phyloP scores from a whole-genome alignment of 352 stramenopile species.

The Globisporangium radiosum region DNA sequence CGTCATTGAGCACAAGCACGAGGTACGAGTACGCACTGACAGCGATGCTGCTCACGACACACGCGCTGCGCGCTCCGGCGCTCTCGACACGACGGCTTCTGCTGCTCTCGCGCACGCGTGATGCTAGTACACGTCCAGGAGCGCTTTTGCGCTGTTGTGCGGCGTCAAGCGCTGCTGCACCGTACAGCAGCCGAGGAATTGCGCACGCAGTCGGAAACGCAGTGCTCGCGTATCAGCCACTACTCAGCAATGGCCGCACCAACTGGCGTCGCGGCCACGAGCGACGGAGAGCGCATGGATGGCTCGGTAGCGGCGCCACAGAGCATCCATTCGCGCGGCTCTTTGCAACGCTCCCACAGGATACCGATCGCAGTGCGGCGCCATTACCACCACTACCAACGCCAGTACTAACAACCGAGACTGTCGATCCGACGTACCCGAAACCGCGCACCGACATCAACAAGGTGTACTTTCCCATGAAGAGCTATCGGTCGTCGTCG shows the following conservation, averaged over 20 bases:
- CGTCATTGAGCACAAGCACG: neutral
- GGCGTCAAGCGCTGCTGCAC: neutral
- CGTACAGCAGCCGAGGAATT: constrained; percentile 1
- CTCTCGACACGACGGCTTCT: constrained; percentile 7
- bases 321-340: constrained; percentile 3
- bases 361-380: neutral
- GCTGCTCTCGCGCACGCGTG: constrained; percentile 6
- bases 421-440: constrained; percentile 34
- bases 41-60: constrained; percentile 21
- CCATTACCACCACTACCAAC: neutral
- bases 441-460: constrained; percentile 77
- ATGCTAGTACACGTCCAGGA: neutral
- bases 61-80: constrained; percentile 11
- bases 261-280: neutral
- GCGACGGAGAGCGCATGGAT: constrained; percentile 3
- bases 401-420: constrained; percentile 1
- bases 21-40: neutral
- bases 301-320: neutral
- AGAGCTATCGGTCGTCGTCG: constrained; percentile 72
- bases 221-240: too few species aligned
- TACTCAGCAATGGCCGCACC: neutral
- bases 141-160: neutral
- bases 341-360: constrained; percentile 3
- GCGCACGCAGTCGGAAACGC: constrained; percentile 5
- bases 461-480: constrained; percentile 80